Evolutionary conservation across 2,329 filamentous ascomycete species (phyloP), one percentile per base, ranked within the genome.

Genomic region (Microthyrium microscopicum): DNA sequence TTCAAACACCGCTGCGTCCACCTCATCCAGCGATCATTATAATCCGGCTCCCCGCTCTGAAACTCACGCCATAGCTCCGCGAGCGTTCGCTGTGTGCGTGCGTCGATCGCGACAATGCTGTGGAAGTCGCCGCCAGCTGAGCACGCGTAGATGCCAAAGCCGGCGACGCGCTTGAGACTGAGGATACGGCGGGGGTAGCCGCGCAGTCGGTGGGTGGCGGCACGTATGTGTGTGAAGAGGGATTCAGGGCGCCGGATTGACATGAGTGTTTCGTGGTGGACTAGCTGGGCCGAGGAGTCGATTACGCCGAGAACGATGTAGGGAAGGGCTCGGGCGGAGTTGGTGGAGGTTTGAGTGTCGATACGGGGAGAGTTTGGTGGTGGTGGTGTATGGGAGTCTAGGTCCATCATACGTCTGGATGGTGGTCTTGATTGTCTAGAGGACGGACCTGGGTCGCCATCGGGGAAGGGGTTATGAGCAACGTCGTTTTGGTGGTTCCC

Each of bases 231-330:
- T 15, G 12, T 11, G 26, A 29, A 29, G 13, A 29, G 26, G 13
- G 26, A 8, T 7, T 8, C 7, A 7, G 26, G 26, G 12, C 17
- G 12, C 17, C 12, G 12, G 8, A 29, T 16, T 29, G 8, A 11
- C 8, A 29, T 8, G 7, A 29, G 15, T 16, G 12, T 7, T 16
- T 29, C 26, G 7, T 16, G 7, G 26, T 11, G 8, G 13, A 29
- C 17, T 8, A 16, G 13, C 8, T 29, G 26, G 13, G 12, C n/a
- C n/a, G n/a, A 16, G 8, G 8, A 12, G 12, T 16, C 26, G 12
- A 29, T 29, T 29, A 29, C 15, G 7, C 26, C 26, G 13, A 29
- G 7, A 16, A 29, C 26, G 26, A 29, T 16, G 26, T n/a, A n/a
- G n/a, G n/a, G n/a, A n/a, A n/a, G n/a, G n/a, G n/a, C n/a, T n/a